Conservation (phyloP, 768 basidiomycete species). For the Epithele typhae region DNA sequence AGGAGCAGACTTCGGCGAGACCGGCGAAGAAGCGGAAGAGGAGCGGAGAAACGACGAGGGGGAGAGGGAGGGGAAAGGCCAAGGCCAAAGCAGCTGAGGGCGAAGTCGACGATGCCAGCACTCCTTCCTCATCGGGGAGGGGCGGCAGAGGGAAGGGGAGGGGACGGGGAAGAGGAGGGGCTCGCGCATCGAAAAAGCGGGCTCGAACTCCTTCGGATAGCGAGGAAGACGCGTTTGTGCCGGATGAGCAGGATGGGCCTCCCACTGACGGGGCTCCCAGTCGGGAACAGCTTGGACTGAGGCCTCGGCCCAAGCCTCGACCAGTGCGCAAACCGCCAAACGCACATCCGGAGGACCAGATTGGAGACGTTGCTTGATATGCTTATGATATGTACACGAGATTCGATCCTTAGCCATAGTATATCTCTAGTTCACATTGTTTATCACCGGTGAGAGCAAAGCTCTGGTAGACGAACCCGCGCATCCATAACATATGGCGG, state of each 20-base stretch:
- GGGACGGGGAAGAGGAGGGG: conserved; percentile 6
- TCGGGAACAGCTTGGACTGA: conserved; percentile 26
- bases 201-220: conserved; percentile 16
- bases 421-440: too few relatives aligned
- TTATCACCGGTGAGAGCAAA: too few relatives aligned
- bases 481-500: too few relatives aligned
- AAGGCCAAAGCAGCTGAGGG: conserved; percentile 5
- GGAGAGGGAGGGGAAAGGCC: conserved; percentile 1
- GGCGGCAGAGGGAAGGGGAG: background rate
- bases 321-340: background rate
- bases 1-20: conserved; percentile 21
- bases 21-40: conserved; percentile 30
- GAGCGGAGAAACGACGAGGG: conserved; percentile 14
- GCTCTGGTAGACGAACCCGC: too few relatives aligned
- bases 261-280: conserved; percentile 16
- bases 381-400: too few relatives aligned
- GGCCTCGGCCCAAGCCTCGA: conserved; percentile 37
- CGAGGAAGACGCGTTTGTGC: conserved; percentile 4
- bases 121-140: background rate
- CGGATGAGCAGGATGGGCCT: conserved; percentile 9
- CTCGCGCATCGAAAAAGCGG: conserved; percentile 16
- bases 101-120: background rate
- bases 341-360: background rate
- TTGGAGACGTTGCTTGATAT: too few relatives aligned
- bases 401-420: too few relatives aligned